phyloP scores from a whole-genome alignment of 176 grass and related monocot genomes.

The Metroxylon sagu region DNA sequence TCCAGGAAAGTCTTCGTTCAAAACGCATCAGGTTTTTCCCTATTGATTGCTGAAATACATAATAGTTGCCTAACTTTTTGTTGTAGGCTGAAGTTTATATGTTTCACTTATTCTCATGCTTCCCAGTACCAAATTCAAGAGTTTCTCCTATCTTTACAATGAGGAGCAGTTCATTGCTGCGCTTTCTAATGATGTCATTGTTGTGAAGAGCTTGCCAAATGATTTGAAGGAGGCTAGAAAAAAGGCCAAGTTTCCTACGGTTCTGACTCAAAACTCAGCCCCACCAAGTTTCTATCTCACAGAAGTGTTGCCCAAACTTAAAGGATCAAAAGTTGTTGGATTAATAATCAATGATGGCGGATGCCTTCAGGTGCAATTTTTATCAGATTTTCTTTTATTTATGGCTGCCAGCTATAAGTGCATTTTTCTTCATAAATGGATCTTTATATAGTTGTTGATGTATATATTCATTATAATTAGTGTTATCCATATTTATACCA shows the following conservation, averaged over 20 bases:
- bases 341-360: conserved; percentile 81
- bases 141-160: conserved; percentile 90
- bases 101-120: conserved; percentile 12
- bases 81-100: background rate
- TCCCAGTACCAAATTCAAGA: conserved; percentile 88
- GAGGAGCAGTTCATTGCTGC: conserved; percentile 83
- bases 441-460: background rate
- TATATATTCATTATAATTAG: no score
- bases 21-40: conserved; percentile 74
- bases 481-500: no score
- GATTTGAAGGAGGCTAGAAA: conserved; percentile 86
- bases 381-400: background rate
- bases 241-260: conserved; percentile 84
- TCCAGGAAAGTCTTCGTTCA: conserved; percentile 80
- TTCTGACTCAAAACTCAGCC: conserved; percentile 60
- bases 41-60: conserved; percentile 5
- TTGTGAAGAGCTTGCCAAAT: conserved; percentile 69
- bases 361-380: conserved; percentile 71
- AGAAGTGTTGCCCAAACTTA: conserved; percentile 74
- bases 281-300: conserved; percentile 64
- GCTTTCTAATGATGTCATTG: conserved; percentile 60
- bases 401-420: background rate
- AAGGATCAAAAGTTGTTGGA: conserved; percentile 78
- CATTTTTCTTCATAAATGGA: conserved; percentile 1
- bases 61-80: background rate